Conservation (phyloP, 352 stramenopile genomes). For the Pythium dissotocum region DNA sequence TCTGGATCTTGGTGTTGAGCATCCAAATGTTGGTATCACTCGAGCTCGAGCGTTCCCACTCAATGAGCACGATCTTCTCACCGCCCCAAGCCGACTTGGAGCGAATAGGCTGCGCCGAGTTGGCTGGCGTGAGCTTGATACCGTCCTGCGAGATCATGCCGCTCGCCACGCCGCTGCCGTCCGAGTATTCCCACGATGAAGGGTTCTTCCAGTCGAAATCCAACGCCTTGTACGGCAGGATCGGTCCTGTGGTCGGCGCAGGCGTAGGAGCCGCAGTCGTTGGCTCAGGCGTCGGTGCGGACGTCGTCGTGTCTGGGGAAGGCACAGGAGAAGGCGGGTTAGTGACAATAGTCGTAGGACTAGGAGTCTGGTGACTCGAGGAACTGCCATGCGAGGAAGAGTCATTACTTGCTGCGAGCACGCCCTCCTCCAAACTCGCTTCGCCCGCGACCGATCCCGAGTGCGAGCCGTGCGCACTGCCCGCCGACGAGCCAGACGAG, state of each 20-base stretch:
- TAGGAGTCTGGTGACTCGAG: not conserved
- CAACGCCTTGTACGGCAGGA: constrained; percentile 47
- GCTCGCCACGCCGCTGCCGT: constrained; percentile 31
- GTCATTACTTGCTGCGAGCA: constrained; percentile 8
- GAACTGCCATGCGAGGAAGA: not conserved
- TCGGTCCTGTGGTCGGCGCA: constrained; percentile 7
- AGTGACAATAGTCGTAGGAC: not conserved
- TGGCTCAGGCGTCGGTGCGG: constrained; percentile 1
- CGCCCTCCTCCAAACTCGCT: not conserved
- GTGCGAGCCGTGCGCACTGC: not conserved
- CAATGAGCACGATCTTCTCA: constrained; percentile 71
- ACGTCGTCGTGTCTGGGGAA: constrained; percentile 4
- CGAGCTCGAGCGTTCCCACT: constrained; percentile 62
- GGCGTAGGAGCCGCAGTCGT: not conserved
- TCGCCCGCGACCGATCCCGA: constrained; percentile 14
- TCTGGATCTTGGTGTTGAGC: constrained; percentile 71
- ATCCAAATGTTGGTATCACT: constrained; percentile 88
- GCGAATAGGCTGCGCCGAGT: constrained; percentile 59
- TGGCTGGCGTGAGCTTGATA: constrained; percentile 58
- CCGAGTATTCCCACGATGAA: constrained; percentile 64
- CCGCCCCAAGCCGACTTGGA: constrained; percentile 61
- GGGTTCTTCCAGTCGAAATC: constrained; percentile 71
- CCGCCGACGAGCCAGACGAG: not conserved
- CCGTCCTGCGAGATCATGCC: constrained; percentile 49
- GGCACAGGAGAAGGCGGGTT: constrained; percentile 7